Evolutionary conservation across 176 grass and related monocot genomes (phyloP).

Genomic region (Carex scoparia): DNA sequence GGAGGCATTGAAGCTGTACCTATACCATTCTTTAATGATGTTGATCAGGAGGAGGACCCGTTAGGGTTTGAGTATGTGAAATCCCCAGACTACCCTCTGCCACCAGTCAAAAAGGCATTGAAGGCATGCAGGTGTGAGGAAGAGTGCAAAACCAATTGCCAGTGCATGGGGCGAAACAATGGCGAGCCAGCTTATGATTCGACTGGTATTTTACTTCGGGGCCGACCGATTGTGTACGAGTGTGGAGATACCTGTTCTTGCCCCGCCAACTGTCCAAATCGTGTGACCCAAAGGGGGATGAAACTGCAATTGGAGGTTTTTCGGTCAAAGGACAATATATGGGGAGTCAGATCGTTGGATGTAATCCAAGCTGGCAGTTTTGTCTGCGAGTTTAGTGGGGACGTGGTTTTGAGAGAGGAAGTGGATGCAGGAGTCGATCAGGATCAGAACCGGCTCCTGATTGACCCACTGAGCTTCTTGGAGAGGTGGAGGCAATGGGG

Average conservation of each 20-base stretch:
- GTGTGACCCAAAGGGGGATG: slow-evolving; percentile 65
- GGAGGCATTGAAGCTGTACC: slow-evolving; percentile 34
- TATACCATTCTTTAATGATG: slow-evolving; percentile 48
- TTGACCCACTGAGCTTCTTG: slow-evolving; percentile 53
- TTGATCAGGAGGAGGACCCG: slow-evolving; percentile 51
- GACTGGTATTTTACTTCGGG: slow-evolving; percentile 51
- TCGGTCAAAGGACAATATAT: slow-evolving; percentile 61
- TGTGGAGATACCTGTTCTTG: slow-evolving; percentile 55
- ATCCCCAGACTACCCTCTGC: slow-evolving; percentile 30
- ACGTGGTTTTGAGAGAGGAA: slow-evolving; percentile 26
- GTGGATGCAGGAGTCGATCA: not conserved
- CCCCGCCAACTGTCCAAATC: slow-evolving; percentile 49
- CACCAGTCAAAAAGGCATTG: not conserved
- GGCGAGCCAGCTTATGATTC: slow-evolving; percentile 34
- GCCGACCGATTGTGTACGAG: slow-evolving; percentile 71
- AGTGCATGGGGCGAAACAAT: slow-evolving; percentile 45
- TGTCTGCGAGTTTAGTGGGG: slow-evolving; percentile 62
- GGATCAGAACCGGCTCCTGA: slow-evolving; percentile 13
- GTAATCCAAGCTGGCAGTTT: slow-evolving; percentile 69
- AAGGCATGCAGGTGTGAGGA: slow-evolving; percentile 43
- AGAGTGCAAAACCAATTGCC: slow-evolving; percentile 35
- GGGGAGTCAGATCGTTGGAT: slow-evolving; percentile 76
- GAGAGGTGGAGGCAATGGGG: slow-evolving; percentile 82
- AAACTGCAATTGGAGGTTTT: slow-evolving; percentile 73
- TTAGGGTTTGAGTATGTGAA: slow-evolving; percentile 43